Evolutionary conservation across 192 early-diverging fungal genomes (phyloP).

Genomic region (Glomus cerebriforme): DNA sequence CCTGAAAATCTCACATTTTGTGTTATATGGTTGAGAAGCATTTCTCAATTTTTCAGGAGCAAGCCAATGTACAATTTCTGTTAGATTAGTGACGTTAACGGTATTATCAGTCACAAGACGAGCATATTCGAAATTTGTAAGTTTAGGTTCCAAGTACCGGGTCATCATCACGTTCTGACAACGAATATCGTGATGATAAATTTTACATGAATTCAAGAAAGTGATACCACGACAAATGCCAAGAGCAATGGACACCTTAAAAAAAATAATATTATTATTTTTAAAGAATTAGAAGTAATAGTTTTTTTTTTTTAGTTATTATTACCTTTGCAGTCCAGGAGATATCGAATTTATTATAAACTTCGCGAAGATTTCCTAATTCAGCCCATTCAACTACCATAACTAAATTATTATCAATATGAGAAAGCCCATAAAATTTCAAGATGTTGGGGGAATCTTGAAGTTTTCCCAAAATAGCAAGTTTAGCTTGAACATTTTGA

Average conservation of each 20-base stretch:
- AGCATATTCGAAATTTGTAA: slow-evolving; percentile 22
- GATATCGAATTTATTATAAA: slow-evolving; percentile 1
- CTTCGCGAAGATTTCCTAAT: neutral
- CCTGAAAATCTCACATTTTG: slow-evolving; percentile 29
- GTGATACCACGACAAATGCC: slow-evolving; percentile 22
- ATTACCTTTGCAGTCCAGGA: slow-evolving; percentile 1
- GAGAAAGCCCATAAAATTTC: slow-evolving; percentile 24
- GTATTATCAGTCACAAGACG: neutral
- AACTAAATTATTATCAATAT: neutral
- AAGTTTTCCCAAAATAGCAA: slow-evolving; percentile 20
- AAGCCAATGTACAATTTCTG: slow-evolving; percentile 20
- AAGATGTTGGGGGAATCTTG: slow-evolving; percentile 10
- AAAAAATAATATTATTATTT: neutral
- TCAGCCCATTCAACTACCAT: slow-evolving; percentile 32
- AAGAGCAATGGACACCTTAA: neutral
- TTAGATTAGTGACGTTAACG: neutral
- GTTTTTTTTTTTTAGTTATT: neutral
- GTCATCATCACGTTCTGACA: slow-evolving; percentile 31
- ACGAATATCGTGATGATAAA: slow-evolving; percentile 28
- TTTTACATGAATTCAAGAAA: slow-evolving; percentile 4
- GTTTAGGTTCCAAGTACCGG: neutral
- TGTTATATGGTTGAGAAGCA: neutral
- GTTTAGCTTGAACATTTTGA: neutral
- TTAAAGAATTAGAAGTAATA: neutral
- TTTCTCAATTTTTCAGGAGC: slow-evolving; percentile 20